Evolutionary conservation across 345 rosid species (phyloP).

Genomic region (Gossypium bickii): DNA sequence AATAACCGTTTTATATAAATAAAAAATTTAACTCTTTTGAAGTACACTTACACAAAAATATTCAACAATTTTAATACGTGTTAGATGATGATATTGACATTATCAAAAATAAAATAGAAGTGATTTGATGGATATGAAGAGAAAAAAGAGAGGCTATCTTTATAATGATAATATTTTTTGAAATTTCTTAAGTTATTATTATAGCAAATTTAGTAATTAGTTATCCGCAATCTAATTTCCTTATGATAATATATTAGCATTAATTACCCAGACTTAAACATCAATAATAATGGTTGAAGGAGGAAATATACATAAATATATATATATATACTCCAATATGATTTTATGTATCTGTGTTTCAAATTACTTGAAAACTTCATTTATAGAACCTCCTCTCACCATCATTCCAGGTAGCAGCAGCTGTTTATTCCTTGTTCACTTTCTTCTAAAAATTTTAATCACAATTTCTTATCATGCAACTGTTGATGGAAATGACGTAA

Average conservation of each 20-base stretch:
- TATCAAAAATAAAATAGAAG: no score
- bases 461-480: slow-evolving; percentile 21
- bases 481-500: slow-evolving; percentile 37
- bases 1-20: no score
- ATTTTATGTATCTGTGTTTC: background rate
- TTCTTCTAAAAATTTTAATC: background rate
- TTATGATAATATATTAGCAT: no score
- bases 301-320: background rate
- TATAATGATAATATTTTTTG: no score
- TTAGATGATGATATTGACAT: no score
- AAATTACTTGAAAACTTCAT: background rate
- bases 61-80: no score
- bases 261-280: background rate
- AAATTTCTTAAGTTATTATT: no score
- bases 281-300: background rate
- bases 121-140: no score
- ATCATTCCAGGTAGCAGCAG: background rate
- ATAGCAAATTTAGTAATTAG: no score
- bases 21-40: no score
- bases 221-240: accelerated
- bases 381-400: background rate
- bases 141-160: no score
- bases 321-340: background rate
- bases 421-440: background rate
- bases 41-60: no score